Evolutionary conservation across 176 grass and related monocot species (phyloP), one percentile per base, ranked within the genome.

Genomic region (Calamus simplicifolius): DNA sequence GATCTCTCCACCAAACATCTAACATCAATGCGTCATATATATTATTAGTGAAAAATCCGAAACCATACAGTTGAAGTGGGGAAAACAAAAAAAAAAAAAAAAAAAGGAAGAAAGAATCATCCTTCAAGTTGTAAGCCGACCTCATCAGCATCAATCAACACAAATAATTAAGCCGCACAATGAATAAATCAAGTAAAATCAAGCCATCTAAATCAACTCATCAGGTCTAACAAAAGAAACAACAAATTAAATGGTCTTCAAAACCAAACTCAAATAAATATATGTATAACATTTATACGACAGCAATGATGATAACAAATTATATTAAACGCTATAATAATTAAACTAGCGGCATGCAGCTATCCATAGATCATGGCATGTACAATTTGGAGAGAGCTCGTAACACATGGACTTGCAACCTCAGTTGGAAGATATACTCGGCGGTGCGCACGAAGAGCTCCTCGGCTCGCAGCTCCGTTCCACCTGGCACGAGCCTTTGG

Each of bases 401-500:
- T 69, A 97, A 75, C 18, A 97, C 79, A 43, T 82, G 62, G 35
- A 97, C 73, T 68, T 61, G 80, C 69, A 57, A 64, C 29, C 81
- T 78, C 60, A 97, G 72, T 14, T 81, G 65, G 19, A 61, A 68
- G 59, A 97, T 87, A 72, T 97, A 97, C 62, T 85, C 81, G 38
- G 92, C 81, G 13, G 92, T 75, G 64, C 62, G 81, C 55, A 80
- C 13, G n/a, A 97, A 72, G 30, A 97, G 78, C 50, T 73, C 81
- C 49, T 73, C 87, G n/a, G 84, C 84, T 8, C 78, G 84, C 76
- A 80, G 18, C 4, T 59, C 68, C 19, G 21, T 52, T 18, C 72
- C 69, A 25, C 87, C 87, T 1, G 87, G 92, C 16, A 97, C 93
- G 16, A 97, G 69, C 73, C 84, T 73, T 72, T 82, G 87, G 19